Evolutionary conservation across 441 rosid species (phyloP), one percentile per base, ranked within the genome.

Genomic region (Pelargonium australe): DNA sequence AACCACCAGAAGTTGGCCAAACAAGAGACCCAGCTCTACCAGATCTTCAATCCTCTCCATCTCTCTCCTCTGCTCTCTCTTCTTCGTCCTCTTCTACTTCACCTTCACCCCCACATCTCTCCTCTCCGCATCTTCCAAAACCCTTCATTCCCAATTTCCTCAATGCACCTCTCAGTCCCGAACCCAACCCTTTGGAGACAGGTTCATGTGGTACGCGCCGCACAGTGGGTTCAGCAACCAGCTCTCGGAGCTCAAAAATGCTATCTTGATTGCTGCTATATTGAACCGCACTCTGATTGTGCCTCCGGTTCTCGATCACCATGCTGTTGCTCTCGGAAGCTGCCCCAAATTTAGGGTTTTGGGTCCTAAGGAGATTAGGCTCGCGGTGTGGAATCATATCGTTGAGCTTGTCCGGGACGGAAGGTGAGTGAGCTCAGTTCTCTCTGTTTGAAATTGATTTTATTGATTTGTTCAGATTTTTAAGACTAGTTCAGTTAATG

Each of bases 141-240:
- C 81, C 70, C 73, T 71, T 67, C 72, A 73, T 72, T 65, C 77
- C 65, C 73, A 74, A 28, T 78, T 67, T 78, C 67, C 85, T 5
- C 87, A 72, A 65, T 88, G 90, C 84, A 58, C 43, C 31, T 57
- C 73, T 7, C 63, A 70, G 4, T 0, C 77, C 0, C 73, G 72
- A 17, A 11, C 70, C 69, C 68, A 64, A 1, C 53, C 3, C 5
- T 47, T 47, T 12, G 81, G 72, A 6, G 81, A 80, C 64, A 85
- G 68, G 19, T 91, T 87, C 76, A 80, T 89, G 11, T 84, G 78
- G 80, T 91, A 87, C 69, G 85, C 95, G n/a, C 97, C 96, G 0
- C 99, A 94, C 79, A 95, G 99, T 62, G 97, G 97, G 65, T 91
- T 95, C 83, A 92, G 90, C 79, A 92, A 95, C 77, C 97, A 91